A percentile compares a stretch with the other conserved stretches of the same genome.
phyloP scores from a whole-genome alignment of 169 alveolate genomes.

The Plasmodium knowlesi region DNA sequence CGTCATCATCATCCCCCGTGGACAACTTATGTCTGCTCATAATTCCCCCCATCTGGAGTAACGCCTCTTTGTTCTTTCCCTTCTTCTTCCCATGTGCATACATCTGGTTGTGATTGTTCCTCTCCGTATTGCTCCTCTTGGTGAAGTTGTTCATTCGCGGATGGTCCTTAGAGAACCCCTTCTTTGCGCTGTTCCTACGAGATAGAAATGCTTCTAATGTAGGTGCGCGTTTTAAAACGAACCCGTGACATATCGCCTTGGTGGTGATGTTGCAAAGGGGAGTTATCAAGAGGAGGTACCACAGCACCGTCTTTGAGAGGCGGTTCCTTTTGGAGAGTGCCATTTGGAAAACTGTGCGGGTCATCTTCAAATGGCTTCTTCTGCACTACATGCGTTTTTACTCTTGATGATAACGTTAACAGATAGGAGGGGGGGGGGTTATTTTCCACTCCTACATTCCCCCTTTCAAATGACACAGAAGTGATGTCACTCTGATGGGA shows the following conservation, averaged over 20 bases:
- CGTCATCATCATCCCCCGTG: not conserved
- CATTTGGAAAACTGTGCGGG: not conserved
- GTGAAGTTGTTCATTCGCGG: not conserved
- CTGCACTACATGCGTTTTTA: not conserved
- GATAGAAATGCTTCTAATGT: not conserved
- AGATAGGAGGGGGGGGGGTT: not conserved
- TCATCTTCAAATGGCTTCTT: not conserved
- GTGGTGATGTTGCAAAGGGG: not conserved
- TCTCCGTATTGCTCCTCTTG: not conserved
- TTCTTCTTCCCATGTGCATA: slow-evolving; percentile 17
- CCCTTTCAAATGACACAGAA: not conserved
- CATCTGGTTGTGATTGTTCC: not conserved
- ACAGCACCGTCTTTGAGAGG: not conserved
- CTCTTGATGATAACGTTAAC: not conserved
- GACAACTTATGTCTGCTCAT: not conserved
- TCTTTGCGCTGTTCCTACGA: not conserved
- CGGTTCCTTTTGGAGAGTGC: not conserved
- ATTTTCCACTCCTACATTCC: not conserved
- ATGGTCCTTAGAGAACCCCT: not conserved
- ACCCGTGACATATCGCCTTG: not conserved
- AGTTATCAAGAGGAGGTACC: not conserved
- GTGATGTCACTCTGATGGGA: not conserved
- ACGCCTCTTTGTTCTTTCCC: not conserved
- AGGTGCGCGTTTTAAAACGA: not conserved
- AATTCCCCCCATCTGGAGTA: not conserved